A percentile compares a stretch with the other conserved stretches of the same genome.
Evolutionary conservation across 495 filamentous ascomycete genomes (phyloP).

Genomic region (Penicillium samsonianum): DNA sequence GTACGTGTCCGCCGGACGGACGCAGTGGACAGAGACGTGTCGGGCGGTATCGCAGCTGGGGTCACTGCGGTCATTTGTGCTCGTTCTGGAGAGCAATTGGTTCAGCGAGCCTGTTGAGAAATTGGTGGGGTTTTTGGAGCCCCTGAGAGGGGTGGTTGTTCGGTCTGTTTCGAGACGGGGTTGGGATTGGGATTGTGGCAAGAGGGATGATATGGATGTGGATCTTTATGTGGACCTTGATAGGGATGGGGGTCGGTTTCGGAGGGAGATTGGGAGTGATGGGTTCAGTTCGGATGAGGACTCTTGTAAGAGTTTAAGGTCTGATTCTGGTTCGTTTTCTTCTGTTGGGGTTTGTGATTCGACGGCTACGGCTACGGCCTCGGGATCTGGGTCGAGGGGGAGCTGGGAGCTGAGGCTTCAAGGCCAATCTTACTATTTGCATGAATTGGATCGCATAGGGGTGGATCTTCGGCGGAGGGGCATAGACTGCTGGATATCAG

Average conservation of each 20-base stretch:
- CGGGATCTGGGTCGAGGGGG: conserved; percentile 1
- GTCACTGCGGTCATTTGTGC: conserved; percentile 36
- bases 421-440: conserved; percentile 40
- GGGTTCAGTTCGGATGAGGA: conserved; percentile 6
- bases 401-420: conserved; percentile 41
- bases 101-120: conserved; percentile 48
- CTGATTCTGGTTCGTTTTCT: neutral
- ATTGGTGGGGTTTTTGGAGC: conserved; percentile 44
- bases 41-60: conserved; percentile 28
- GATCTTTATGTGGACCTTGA: neutral
- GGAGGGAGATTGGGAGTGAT: neutral
- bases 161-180: conserved; percentile 6
- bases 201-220: neutral
- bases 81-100: conserved; percentile 42
- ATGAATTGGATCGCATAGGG: conserved; percentile 35
- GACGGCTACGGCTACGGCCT: neutral
- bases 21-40: conserved; percentile 49
- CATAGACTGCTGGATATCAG: conserved; percentile 30
- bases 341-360: neutral
- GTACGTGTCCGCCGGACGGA: conserved; percentile 44
- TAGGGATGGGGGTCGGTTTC: neutral
- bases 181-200: neutral
- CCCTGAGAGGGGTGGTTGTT: conserved; percentile 34
- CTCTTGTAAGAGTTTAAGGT: neutral
- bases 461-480: conserved; percentile 37